Base-by-base conservation (phyloP, 2,329 filamentous ascomycete species). In the Canariomyces notabilis region DNA sequence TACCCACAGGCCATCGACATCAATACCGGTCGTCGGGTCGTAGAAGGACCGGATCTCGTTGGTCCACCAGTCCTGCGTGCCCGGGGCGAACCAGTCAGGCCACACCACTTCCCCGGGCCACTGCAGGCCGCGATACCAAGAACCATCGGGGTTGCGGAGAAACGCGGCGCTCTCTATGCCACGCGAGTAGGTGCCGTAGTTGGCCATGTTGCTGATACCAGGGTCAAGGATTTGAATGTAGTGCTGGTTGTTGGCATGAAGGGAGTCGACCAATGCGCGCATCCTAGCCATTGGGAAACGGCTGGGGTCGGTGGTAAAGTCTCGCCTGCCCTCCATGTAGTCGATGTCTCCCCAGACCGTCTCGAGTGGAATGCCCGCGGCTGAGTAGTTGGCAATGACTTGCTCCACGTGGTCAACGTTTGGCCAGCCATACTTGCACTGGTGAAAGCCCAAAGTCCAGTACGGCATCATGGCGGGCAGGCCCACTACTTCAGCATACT, bases 211-310 rank as follows among this genome's bases (percentile, higher is more conserved):
- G 32, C 71, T 69, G 15, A 75, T 70, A 0, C 79, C 79, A 1
- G 83, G 83, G 57, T 91, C 87, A 1, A 91, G 82, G 77, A 91
- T 93, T 42, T 89, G 67, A 21, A 88, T 75, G 53, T 86, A 87
- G 39, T 83, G 76, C 61, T 88, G 84, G 35, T 82, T 65, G 46
- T 80, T 74, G 4, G 67, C 61, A 57, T 89, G 85, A 0, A 91
- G 73, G n/a, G 81, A 76, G 21, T 75, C 67, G 21, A 85, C 80
- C 1, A 89, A 66, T 52, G 83, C 75, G 33, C 77, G 80, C 68
- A 89, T 76, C 62, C 75, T 74, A 1, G 71, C 48, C 4, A 84
- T 55, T 0, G 82, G 76, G 60, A 80, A 87, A 21, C 80, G 69
- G 2, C 77, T 69, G 0, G 79, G 75, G 50, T 87, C 83, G 0